Evolutionary conservation across 75 land plant genomes (phyloP).

Genomic region (Picea sitchensis): DNA sequence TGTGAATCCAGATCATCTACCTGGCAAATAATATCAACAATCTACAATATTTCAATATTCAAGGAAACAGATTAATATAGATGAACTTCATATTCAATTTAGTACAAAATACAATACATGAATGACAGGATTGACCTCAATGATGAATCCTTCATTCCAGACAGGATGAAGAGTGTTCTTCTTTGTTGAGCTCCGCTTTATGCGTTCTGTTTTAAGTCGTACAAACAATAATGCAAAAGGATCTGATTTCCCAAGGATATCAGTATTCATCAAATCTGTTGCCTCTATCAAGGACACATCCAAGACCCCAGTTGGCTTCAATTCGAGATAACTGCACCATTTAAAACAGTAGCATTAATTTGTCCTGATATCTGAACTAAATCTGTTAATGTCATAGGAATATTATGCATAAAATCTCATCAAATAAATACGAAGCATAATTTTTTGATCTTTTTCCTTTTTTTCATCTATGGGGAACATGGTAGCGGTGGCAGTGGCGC

Average conservation of each 20-base stretch:
- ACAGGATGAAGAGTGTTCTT: constrained; percentile 35
- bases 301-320: constrained; percentile 32
- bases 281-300: constrained; percentile 30
- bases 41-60: constrained; percentile 1
- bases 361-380: background rate
- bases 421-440: too few species aligned
- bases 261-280: constrained; percentile 31
- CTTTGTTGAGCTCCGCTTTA: constrained; percentile 34
- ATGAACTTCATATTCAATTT: background rate
- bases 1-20: constrained; percentile 40
- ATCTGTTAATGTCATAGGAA: background rate
- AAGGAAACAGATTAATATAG: background rate
- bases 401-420: too few species aligned
- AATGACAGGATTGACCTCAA: constrained; percentile 25
- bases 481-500: too few species aligned
- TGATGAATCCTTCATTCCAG: constrained; percentile 36
- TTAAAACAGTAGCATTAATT: constrained; percentile 1
- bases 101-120: background rate
- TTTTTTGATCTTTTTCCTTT: too few species aligned
- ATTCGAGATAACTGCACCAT: constrained; percentile 29
- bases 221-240: constrained; percentile 36
- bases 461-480: too few species aligned
- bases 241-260: constrained; percentile 43
- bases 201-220: constrained; percentile 27
- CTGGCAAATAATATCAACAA: constrained; percentile 15